Evolutionary conservation across 1,284 basidiomycete genomes (phyloP).

Genomic region (Leccinum olivaceoglutinosum): DNA sequence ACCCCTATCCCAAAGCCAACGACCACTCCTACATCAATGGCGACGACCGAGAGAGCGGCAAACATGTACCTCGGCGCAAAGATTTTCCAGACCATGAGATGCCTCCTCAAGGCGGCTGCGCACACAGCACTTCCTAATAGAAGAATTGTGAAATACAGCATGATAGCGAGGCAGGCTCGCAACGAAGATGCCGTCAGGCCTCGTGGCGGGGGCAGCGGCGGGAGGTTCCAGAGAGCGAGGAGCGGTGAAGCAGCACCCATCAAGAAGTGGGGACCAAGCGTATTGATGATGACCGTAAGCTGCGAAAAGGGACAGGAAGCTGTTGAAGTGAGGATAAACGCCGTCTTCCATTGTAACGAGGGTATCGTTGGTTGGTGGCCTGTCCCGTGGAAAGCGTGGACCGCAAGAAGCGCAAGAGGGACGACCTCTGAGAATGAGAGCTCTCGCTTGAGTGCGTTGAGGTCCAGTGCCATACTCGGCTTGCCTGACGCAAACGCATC

Average conservation of each 20-base stretch:
- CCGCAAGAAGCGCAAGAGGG: conserved; percentile 70
- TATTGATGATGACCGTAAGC: conserved; percentile 77
- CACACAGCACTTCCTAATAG: conserved; percentile 69
- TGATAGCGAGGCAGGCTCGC: conserved; percentile 54
- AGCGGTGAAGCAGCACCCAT: conserved; percentile 61
- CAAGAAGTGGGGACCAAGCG: conserved; percentile 68
- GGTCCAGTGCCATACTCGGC: conserved; percentile 22
- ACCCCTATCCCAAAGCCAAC: conserved; percentile 40
- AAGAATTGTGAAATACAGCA: conserved; percentile 62
- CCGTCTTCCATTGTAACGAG: conserved; percentile 93
- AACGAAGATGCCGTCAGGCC: conserved; percentile 32
- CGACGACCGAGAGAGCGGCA: conserved; percentile 49
- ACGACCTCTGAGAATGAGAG: conserved; percentile 60
- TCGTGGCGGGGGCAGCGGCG: conserved; percentile 39
- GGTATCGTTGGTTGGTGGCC: conserved; percentile 91
- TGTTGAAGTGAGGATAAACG: conserved; percentile 70
- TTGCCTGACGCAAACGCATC: conserved; percentile 42
- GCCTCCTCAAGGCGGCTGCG: conserved; percentile 76
- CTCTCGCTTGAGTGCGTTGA: conserved; percentile 12
- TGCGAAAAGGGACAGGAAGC: conserved; percentile 76
- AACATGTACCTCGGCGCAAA: conserved; percentile 94
- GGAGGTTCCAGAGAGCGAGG: conserved; percentile 85
- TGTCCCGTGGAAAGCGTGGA: conserved; percentile 80
- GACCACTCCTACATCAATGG: conserved; percentile 53
- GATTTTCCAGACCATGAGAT: conserved; percentile 99